phyloP scores from a whole-genome alignment of 1,284 basidiomycete genomes.

The Microbotryomycetes sp. region DNA sequence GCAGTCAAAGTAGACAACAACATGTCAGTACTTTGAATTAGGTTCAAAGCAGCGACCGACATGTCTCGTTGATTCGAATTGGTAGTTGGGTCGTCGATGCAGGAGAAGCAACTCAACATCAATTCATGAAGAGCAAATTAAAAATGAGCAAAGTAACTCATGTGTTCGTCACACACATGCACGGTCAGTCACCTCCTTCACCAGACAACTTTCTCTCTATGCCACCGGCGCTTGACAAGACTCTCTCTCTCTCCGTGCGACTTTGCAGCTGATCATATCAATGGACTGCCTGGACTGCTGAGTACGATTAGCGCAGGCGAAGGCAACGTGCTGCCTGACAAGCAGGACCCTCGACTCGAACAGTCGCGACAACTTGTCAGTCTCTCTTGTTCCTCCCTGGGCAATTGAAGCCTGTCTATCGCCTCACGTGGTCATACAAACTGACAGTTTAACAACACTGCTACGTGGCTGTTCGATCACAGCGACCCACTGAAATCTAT shows the following conservation, averaged over 20 bases:
- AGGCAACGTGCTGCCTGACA: slow-evolving; percentile 18
- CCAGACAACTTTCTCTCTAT: not conserved
- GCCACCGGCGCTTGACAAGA: too few species aligned
- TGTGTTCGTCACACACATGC: slow-evolving; percentile 85
- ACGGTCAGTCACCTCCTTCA: slow-evolving; percentile 54
- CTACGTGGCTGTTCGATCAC: not conserved
- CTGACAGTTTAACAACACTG: not conserved
- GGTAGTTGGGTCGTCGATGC: slow-evolving; percentile 63
- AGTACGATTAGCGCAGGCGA: slow-evolving; percentile 37
- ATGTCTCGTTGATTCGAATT: too few species aligned
- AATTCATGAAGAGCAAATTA: slow-evolving; percentile 54
- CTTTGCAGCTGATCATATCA: slow-evolving; percentile 44
- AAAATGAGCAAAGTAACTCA: slow-evolving; percentile 57
- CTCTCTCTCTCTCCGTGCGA: not conserved
- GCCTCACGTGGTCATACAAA: not conserved
- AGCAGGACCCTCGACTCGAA: slow-evolving; percentile 13
- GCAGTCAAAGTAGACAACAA: slow-evolving; percentile 30
- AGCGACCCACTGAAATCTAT: slow-evolving; percentile 67
- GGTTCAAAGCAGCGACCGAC: too few species aligned
- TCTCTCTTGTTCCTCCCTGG: slow-evolving; percentile 8
- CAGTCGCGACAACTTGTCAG: slow-evolving; percentile 14
- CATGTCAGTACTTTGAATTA: slow-evolving; percentile 13
- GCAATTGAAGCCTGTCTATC: not conserved
- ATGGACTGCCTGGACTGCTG: slow-evolving; percentile 47
- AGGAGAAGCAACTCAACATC: slow-evolving; percentile 79